Base-by-base conservation (phyloP, 805 yeast species). In the Kazachstania viticola region DNA sequence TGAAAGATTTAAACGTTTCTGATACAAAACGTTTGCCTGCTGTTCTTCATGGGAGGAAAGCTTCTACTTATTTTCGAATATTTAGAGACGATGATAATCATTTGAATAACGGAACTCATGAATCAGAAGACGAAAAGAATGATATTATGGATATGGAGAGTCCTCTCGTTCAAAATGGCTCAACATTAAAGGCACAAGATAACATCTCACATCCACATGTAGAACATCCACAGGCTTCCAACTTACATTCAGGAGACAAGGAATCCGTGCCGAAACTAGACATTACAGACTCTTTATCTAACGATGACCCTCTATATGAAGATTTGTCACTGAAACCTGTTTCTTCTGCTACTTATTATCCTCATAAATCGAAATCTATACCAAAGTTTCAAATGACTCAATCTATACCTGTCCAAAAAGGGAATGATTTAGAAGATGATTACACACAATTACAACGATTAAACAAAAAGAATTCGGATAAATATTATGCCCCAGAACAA, bases 301-400 rank as follows among this genome's bases (percentile, higher is more conserved):
- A 28, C 14, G 25, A 13, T 9, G 6, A 14, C 8, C 13, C 16
- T 5, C 14, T 25, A 5, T 8, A 11, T 4, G 37, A 37, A 17
- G 41, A 38, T 17, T 27, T 48, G 13, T 21, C 55, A 0, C 42
- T 72, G 28, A 78, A 76, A 36, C 81, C 82, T 0, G 70, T 75
- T 0, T 73, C 80, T 0, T 72, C 79, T 2, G 84, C 83, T 1
- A 75, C 82, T 1, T 78, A 76, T 47, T 67, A 74, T 35, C 85
- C 85, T 3, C 82, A 77, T 48, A 67, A 71, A 3, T 70, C 75
- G 13, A 54, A 31, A 30, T 30, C 36, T 9, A 27, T 12, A 6
- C 17, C 37, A n/a, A 21, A 53, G 15, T 54, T 17, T 13, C 14
- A 15, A n/a, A n/a, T n/a, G n/a, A n/a, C n/a, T n/a, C n/a, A n/a